Evolutionary conservation across 306 rosid species (phyloP).

Genomic region (Prunus mongolica): DNA sequence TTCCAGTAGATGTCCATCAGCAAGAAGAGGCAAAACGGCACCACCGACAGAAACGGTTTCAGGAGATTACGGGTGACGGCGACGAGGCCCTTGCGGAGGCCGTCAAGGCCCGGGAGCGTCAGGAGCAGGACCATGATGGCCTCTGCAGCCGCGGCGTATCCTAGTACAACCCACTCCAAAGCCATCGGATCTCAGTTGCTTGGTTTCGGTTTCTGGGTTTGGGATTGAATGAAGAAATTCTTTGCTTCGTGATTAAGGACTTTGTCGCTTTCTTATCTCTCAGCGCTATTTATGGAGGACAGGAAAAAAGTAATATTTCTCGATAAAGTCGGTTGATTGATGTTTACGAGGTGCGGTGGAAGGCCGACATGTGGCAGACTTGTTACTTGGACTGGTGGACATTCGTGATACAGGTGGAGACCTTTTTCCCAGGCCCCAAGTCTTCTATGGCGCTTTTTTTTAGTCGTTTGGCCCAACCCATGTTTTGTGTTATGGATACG

Average conservation of each 20-base stretch:
- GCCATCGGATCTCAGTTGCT: constrained; percentile 46
- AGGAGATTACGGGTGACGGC: constrained; percentile 84
- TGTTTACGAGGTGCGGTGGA: background rate
- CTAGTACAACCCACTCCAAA: constrained; percentile 92
- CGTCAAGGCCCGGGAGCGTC: constrained; percentile 84
- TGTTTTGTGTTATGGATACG: too few relatives aligned
- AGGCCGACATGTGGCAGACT: background rate
- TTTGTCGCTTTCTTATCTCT: background rate
- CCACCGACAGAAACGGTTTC: constrained; percentile 91
- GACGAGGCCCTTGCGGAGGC: constrained; percentile 80
- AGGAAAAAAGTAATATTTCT: too few relatives aligned
- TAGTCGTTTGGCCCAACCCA: background rate
- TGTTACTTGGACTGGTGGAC: background rate
- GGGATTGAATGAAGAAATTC: background rate
- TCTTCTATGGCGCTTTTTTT: background rate
- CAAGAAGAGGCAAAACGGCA: constrained; percentile 87
- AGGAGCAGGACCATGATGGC: constrained; percentile 94
- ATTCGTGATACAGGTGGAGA: background rate
- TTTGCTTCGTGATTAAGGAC: constrained; percentile 12
- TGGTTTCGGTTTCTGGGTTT: background rate
- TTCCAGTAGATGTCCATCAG: constrained; percentile 97
- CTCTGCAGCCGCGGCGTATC: constrained; percentile 94
- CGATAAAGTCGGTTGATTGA: too few relatives aligned
- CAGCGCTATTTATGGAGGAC: background rate
- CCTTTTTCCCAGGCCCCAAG: background rate